phyloP scores from a whole-genome alignment of 768 basidiomycete genomes.

The Suillus weaverae region DNA sequence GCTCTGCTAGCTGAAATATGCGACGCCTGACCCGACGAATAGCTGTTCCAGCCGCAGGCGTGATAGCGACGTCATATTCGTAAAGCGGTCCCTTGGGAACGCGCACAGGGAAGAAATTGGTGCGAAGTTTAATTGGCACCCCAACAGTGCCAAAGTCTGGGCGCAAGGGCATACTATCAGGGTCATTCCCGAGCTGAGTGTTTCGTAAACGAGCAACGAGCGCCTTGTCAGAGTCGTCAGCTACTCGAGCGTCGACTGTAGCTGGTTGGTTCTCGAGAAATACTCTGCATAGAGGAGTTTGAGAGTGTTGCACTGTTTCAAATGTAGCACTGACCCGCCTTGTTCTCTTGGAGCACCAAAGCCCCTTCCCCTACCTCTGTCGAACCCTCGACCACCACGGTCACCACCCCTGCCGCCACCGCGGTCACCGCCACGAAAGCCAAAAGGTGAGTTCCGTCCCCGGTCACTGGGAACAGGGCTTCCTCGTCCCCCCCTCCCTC shows the following conservation, averaged over 20 bases:
- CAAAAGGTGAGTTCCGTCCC: not conserved
- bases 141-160: conserved; percentile 49
- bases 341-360: conserved; percentile 32
- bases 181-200: conserved; percentile 21
- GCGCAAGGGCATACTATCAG: conserved; percentile 43
- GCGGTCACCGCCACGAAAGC: conserved; percentile 25
- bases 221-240: conserved; percentile 42
- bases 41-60: conserved; percentile 34
- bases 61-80: conserved; percentile 49
- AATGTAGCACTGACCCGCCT: conserved; percentile 39
- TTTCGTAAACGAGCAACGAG: conserved; percentile 39
- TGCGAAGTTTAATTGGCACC: conserved; percentile 44
- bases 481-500: conserved; percentile 25
- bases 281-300: conserved; percentile 30
- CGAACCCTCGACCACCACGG: conserved; percentile 32
- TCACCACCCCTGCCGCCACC: conserved; percentile 33
- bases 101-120: conserved; percentile 53
- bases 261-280: conserved; percentile 41
- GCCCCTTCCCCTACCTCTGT: conserved; percentile 27
- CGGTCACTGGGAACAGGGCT: conserved; percentile 10
- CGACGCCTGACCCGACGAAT: conserved; percentile 43
- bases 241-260: conserved; percentile 54
- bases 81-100: conserved; percentile 47
- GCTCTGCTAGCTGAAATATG: conserved; percentile 51
- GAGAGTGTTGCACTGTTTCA: not conserved